A percentile compares a stretch with the other conserved stretches of the same genome.
Evolutionary conservation across 2,329 filamentous ascomycete species (phyloP).

Genomic region (Didymella sp.): DNA sequence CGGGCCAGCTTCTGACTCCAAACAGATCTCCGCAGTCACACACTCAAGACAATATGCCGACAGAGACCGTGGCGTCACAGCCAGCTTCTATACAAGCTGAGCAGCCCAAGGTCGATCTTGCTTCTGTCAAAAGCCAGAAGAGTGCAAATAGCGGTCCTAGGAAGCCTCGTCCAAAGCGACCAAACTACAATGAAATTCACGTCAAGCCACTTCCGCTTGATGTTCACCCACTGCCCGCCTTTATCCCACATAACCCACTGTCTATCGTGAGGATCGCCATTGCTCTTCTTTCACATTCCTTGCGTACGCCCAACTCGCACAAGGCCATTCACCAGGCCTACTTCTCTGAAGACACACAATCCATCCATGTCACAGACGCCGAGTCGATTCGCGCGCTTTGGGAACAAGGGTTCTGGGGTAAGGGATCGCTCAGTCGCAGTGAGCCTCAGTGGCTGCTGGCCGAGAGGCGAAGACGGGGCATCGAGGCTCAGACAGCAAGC

Average conservation of each 20-base stretch:
- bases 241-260: conserved; percentile 91
- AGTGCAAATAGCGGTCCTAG: conserved; percentile 27
- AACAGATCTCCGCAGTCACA: conserved; percentile 1
- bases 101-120: conserved; percentile 11
- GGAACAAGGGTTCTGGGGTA: conserved; percentile 98
- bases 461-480: conserved; percentile 75
- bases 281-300: conserved; percentile 75
- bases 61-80: conserved; percentile 13
- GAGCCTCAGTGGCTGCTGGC: conserved; percentile 91
- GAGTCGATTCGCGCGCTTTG: conserved; percentile 81
- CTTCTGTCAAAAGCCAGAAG: conserved; percentile 22
- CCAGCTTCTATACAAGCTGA: conserved; percentile 18
- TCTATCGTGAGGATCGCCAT: conserved; percentile 83
- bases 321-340: conserved; percentile 72
- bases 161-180: conserved; percentile 44
- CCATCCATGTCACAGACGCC: conserved; percentile 82
- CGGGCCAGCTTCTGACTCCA: not conserved
- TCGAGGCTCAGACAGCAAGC: conserved; percentile 72
- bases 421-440: conserved; percentile 89
- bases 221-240: conserved; percentile 81
- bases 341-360: conserved; percentile 82
- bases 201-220: conserved; percentile 79
- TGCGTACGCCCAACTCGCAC: conserved; percentile 70
- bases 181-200: conserved; percentile 78
- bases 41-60: conserved; percentile 24